phyloP scores from a whole-genome alignment of 345 rosid species.

The Euclidium syriacum region DNA sequence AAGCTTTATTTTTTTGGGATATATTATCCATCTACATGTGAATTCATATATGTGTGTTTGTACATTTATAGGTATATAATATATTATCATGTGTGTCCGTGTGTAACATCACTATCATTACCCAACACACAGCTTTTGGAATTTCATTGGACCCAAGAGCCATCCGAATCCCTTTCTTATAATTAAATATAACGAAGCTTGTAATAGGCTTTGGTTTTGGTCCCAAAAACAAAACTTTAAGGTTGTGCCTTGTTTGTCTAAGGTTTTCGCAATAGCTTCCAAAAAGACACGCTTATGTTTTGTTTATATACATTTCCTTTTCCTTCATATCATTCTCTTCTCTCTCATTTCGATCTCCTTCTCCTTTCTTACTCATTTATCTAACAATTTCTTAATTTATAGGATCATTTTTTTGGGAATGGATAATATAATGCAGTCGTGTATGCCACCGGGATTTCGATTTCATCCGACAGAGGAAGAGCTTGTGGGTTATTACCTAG shows the following conservation, averaged over 20 bases:
- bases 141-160: slow-evolving; percentile 43
- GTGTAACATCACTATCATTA: slow-evolving; percentile 35
- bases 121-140: slow-evolving; percentile 30
- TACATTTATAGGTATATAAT: slow-evolving; percentile 14
- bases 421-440: slow-evolving; percentile 58
- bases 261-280: slow-evolving; percentile 32
- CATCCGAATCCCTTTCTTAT: slow-evolving; percentile 30
- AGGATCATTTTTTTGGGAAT: slow-evolving; percentile 23
- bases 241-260: slow-evolving; percentile 38
- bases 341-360: slow-evolving; percentile 7
- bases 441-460: slow-evolving; percentile 91
- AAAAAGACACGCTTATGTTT: slow-evolving; percentile 24
- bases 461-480: slow-evolving; percentile 98
- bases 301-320: slow-evolving; percentile 10
- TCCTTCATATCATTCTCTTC: slow-evolving; percentile 19
- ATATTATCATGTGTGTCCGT: slow-evolving; percentile 31
- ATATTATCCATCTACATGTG: slow-evolving; percentile 22
- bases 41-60: slow-evolving; percentile 7
- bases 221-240: slow-evolving; percentile 39
- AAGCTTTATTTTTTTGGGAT: slow-evolving; percentile 24
- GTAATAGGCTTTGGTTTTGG: slow-evolving; percentile 38
- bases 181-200: slow-evolving; percentile 26
- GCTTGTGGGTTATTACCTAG: slow-evolving; percentile 90
- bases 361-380: slow-evolving; percentile 8
- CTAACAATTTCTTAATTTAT: slow-evolving; percentile 1